These are phyloP conservation scores for Monosporascus sp. DNA, from an alignment of 2,329 filamentous ascomycete genomes.

Conservation along the genomic window DNA sequence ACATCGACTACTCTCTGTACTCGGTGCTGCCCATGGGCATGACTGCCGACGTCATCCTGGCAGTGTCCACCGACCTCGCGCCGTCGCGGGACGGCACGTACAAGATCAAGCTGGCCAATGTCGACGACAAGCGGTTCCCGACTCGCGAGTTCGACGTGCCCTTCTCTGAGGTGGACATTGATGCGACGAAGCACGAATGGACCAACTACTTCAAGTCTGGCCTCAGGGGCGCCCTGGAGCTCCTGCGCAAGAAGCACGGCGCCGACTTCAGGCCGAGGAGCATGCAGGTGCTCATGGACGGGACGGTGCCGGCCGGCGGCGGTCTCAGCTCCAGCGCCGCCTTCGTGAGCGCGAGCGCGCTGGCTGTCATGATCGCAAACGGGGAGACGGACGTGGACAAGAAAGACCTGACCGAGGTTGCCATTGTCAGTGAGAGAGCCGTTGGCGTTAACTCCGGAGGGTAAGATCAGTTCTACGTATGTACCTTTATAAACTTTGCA, in stretches of 20 bases:
- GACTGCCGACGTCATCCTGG: conserved; percentile 83
- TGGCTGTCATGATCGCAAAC: conserved; percentile 85
- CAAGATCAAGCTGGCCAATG: conserved; percentile 74
- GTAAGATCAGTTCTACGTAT: conserved; percentile 41
- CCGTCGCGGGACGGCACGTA: conserved; percentile 48
- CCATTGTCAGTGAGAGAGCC: conserved; percentile 88
- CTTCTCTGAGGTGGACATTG: conserved; percentile 66
- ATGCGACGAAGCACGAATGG: conserved; percentile 85
- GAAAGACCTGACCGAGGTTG: conserved; percentile 85
- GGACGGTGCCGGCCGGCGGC: conserved; percentile 85
- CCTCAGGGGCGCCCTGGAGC: conserved; percentile 71
- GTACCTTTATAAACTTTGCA: conserved; percentile 19
- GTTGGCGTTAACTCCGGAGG: conserved; percentile 96
- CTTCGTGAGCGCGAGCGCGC: conserved; percentile 83
- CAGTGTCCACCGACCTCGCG: conserved; percentile 54
- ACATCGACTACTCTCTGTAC: conserved; percentile 98
- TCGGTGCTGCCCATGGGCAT: conserved; percentile 95
- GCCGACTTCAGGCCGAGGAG: conserved; percentile 61
- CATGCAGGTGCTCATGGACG: conserved; percentile 87
- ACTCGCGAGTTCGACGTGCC: conserved; percentile 70
- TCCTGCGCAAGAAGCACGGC: conserved; percentile 65
- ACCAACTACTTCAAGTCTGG: conserved; percentile 98
- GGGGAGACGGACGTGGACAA: conserved; percentile 76
- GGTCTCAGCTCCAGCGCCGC: conserved; percentile 92
- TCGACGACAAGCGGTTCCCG: conserved; percentile 71